A percentile compares a stretch with the other conserved stretches of the same genome.
These are phyloP conservation scores for Thraustochytrium sp. DNA, from an alignment of 352 stramenopile genomes.

Conservation along the genomic window DNA sequence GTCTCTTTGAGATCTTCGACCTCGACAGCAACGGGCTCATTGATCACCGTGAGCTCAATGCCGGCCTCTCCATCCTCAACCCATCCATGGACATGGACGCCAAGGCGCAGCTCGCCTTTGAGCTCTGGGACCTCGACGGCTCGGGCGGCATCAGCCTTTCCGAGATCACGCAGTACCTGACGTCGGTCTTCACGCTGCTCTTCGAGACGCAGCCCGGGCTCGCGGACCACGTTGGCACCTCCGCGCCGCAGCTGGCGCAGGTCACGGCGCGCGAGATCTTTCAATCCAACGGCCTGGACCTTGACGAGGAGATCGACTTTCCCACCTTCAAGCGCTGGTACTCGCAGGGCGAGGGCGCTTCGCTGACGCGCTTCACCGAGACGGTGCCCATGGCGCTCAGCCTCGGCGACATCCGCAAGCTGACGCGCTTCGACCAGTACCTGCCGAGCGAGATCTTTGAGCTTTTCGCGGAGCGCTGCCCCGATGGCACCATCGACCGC, in stretches of 20 bases:
- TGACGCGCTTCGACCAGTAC: conserved; percentile 72
- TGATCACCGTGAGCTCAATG: conserved; percentile 28
- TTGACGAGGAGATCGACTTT: conserved; percentile 74
- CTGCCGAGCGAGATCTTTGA: conserved; percentile 72
- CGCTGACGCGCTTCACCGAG: neutral
- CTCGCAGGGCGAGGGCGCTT: neutral
- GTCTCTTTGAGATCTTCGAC: conserved; percentile 44
- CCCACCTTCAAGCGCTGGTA: conserved; percentile 61
- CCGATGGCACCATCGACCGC: conserved; percentile 63
- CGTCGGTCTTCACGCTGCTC: conserved; percentile 73
- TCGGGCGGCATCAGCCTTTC: conserved; percentile 68
- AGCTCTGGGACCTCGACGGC: conserved; percentile 49
- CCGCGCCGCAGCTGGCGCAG: conserved; percentile 66
- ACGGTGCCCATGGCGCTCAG: conserved; percentile 11
- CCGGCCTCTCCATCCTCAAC: conserved; percentile 29
- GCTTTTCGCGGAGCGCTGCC: conserved; percentile 70
- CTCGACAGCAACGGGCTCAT: conserved; percentile 2
- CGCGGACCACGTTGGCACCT: conserved; percentile 60
- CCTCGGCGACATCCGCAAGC: conserved; percentile 66
- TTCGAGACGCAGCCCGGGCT: conserved; percentile 69
- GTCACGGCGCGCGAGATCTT: conserved; percentile 74
- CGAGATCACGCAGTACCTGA: conserved; percentile 75
- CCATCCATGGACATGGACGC: conserved; percentile 11
- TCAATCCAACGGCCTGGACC: conserved; percentile 69
- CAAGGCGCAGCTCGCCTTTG: conserved; percentile 30